phyloP scores from a whole-genome alignment of 2,329 filamentous ascomycete genomes.

The Venturiaceae sp. region DNA sequence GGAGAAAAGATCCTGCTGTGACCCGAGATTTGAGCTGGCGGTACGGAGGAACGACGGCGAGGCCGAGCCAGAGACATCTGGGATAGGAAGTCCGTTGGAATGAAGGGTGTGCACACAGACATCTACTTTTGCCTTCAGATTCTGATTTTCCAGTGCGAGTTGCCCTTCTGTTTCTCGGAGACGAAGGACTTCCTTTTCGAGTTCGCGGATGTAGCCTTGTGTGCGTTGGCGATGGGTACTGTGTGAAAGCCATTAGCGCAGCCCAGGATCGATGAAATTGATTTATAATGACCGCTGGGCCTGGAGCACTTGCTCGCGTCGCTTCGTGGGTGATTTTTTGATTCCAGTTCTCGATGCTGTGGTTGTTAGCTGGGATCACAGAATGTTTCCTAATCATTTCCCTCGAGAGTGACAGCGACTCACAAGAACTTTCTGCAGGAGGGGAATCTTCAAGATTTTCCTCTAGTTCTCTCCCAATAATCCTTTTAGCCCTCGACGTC shows the following conservation, averaged over 20 bases:
- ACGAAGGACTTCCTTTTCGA: conserved; percentile 7
- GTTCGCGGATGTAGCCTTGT: conserved; percentile 7
- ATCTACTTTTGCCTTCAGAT: neutral
- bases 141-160: neutral
- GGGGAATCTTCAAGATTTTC: neutral
- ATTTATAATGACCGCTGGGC: neutral
- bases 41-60: neutral
- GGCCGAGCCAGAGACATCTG: neutral
- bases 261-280: neutral
- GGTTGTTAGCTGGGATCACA: neutral
- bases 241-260: neutral
- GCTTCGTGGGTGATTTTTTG: neutral
- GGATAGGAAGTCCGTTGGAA: neutral
- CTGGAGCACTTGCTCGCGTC: conserved; percentile 4
- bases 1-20: neutral
- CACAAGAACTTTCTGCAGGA: neutral
- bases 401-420: neutral
- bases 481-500: neutral
- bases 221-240: conserved; percentile 8
- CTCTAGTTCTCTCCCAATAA: neutral
- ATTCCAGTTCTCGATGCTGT: neutral
- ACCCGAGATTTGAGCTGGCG: neutral
- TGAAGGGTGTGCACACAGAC: neutral
- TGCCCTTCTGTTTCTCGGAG: neutral
- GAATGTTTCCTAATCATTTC: neutral